Conservation (phyloP, 192 early-diverging fungal genomes). For the Cetraspora pellucida region DNA sequence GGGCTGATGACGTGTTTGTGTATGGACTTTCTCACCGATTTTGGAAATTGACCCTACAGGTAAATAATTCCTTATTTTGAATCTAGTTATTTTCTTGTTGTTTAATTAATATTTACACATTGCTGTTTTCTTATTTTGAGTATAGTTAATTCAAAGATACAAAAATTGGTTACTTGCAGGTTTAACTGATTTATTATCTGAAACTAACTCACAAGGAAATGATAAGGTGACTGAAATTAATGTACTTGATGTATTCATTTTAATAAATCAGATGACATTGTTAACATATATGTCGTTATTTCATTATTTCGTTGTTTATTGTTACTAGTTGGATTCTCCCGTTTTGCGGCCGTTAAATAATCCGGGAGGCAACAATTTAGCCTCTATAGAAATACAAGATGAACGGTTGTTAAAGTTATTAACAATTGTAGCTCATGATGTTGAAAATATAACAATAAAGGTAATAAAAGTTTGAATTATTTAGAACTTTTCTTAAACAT, state of each 20-base stretch:
- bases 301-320: neutral
- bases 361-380: conserved; percentile 17
- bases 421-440: conserved; percentile 44
- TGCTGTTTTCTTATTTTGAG: neutral
- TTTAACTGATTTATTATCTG: neutral
- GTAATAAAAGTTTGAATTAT: no score
- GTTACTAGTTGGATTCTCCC: conserved; percentile 38
- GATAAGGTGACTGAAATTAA: conserved; percentile 1
- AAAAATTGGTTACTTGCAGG: conserved; percentile 15
- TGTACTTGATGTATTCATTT: neutral
- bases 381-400: conserved; percentile 27
- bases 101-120: no score
- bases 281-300: neutral
- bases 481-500: no score
- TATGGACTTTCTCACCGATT: conserved; percentile 59
- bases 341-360: conserved; percentile 27
- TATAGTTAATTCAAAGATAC: conserved; percentile 33
- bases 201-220: neutral
- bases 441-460: conserved; percentile 42
- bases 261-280: no score
- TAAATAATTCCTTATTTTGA: conserved; percentile 25
- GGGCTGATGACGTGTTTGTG: conserved; percentile 61
- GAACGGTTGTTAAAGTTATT: conserved; percentile 45
- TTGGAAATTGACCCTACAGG: conserved; percentile 66
- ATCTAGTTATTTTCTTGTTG: no score